Percentiles rank a stretch among this genome's conserved stretches.
phyloP scores from a whole-genome alignment of 257 asterid species.

The Mitragyna speciosa region DNA sequence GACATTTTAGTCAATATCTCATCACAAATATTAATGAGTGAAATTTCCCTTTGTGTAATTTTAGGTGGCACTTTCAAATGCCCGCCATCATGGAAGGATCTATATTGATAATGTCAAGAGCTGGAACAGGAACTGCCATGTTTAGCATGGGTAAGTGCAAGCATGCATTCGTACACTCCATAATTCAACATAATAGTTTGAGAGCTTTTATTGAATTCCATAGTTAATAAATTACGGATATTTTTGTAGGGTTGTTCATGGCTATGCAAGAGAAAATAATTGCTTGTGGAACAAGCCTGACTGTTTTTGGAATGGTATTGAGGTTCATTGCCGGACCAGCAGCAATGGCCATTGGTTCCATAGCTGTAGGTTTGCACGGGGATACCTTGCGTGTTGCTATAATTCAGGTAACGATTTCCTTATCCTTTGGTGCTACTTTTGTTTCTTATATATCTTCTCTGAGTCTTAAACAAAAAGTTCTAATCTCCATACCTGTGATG shows the following conservation, averaged over 20 bases:
- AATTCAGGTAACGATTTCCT: slow-evolving; percentile 31
- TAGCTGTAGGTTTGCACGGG: slow-evolving; percentile 35
- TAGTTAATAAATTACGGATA: background rate
- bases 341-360: slow-evolving; percentile 40
- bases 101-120: slow-evolving; percentile 33
- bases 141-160: slow-evolving; percentile 39
- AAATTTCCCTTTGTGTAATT: background rate
- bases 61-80: slow-evolving; percentile 41
- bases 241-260: slow-evolving; percentile 34
- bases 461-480: background rate
- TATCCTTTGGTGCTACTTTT: background rate
- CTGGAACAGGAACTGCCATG: slow-evolving; percentile 43
- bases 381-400: slow-evolving; percentile 35
- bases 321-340: slow-evolving; percentile 43
- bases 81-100: slow-evolving; percentile 41
- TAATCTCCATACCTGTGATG: background rate
- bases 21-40: background rate
- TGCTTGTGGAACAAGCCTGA: slow-evolving; percentile 33
- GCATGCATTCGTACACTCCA: too few species aligned
- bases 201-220: background rate
- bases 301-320: slow-evolving; percentile 33
- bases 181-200: background rate
- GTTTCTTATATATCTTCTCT: background rate
- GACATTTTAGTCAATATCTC: background rate
- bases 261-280: slow-evolving; percentile 41